phyloP scores from a whole-genome alignment of 2,329 filamentous ascomycete genomes.

The Ilyonectria destructans region DNA sequence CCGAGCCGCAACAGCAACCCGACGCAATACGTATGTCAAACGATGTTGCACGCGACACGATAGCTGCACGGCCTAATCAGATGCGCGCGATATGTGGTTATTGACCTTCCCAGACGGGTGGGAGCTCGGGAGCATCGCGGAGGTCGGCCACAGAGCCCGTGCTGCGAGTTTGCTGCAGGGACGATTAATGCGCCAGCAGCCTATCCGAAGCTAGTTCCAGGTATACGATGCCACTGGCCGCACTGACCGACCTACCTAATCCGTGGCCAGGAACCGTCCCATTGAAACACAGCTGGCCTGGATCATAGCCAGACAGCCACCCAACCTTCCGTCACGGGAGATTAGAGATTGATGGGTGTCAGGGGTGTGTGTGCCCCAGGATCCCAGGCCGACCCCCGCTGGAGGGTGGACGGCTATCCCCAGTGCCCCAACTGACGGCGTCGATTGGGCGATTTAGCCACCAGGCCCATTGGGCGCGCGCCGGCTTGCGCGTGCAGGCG shows the following conservation, averaged over 20 bases:
- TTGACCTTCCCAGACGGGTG: slow-evolving; percentile 23
- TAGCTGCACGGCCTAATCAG: not conserved
- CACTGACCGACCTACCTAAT: slow-evolving; percentile 1
- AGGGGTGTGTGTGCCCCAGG: slow-evolving; percentile 18
- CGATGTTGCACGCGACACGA: slow-evolving; percentile 3
- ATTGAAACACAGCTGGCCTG: slow-evolving; percentile 24
- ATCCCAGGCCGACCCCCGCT: not conserved
- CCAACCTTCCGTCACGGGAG: slow-evolving; percentile 6
- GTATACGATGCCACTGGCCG: not conserved
- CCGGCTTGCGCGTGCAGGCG: slow-evolving; percentile 23
- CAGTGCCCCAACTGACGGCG: not conserved
- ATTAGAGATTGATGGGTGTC: slow-evolving; percentile 18
- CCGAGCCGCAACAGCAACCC: not conserved
- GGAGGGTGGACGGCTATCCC: slow-evolving; percentile 1
- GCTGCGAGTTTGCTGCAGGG: not conserved
- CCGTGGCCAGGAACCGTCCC: not conserved
- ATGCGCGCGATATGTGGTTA: not conserved
- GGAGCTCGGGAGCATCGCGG: slow-evolving; percentile 10
- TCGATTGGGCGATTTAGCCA: slow-evolving; percentile 23
- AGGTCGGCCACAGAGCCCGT: slow-evolving; percentile 9
- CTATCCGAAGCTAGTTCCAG: not conserved
- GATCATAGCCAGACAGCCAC: slow-evolving; percentile 20
- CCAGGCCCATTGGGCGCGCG: slow-evolving; percentile 2
- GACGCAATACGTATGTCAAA: not conserved
- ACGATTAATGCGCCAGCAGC: not conserved